Conservation (phyloP, 371 early-diverging fungal genomes). For the Entomophthora muscae region DNA sequence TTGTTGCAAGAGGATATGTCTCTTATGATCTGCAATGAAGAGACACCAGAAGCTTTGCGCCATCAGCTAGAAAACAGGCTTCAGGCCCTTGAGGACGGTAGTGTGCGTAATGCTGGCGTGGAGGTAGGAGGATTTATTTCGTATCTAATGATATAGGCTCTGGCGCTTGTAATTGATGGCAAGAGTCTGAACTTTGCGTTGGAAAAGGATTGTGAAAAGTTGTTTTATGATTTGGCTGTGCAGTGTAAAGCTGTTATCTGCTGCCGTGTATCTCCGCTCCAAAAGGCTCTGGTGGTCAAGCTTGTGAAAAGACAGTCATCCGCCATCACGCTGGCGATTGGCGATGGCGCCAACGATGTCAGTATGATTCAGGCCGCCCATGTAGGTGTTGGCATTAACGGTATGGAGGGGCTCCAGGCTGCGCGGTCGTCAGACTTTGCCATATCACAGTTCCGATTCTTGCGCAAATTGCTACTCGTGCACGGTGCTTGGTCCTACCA, state of each 20-base stretch:
- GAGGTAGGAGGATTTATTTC: constrained; percentile 17
- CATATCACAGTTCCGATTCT: constrained; percentile 79
- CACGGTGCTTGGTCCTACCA: constrained; percentile 92
- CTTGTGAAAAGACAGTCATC: constrained; percentile 58
- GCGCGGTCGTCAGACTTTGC: constrained; percentile 92
- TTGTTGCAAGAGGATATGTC: constrained; percentile 70
- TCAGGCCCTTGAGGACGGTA: constrained; percentile 36
- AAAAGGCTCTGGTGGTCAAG: constrained; percentile 88
- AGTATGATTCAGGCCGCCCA: constrained; percentile 96
- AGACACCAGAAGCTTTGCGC: constrained; percentile 59
- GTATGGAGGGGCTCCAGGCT: constrained; percentile 94
- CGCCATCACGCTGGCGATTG: constrained; percentile 72
- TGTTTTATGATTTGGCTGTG: constrained; percentile 56
- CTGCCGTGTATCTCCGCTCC: constrained; percentile 86
- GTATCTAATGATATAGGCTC: constrained; percentile 18
- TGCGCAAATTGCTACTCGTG: constrained; percentile 76
- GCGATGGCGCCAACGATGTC: constrained; percentile 98
- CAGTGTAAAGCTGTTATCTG: constrained; percentile 74
- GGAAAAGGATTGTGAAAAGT: constrained; percentile 44
- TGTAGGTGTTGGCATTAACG: constrained; percentile 92
- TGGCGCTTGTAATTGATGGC: constrained; percentile 56
- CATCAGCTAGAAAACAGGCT: constrained; percentile 56
- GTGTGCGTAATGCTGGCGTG: constrained; percentile 33
- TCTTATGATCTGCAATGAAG: constrained; percentile 64
- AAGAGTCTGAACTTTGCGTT: constrained; percentile 46